Conservation (phyloP, 1,284 basidiomycete genomes). For the Boletellus deceptivus region DNA sequence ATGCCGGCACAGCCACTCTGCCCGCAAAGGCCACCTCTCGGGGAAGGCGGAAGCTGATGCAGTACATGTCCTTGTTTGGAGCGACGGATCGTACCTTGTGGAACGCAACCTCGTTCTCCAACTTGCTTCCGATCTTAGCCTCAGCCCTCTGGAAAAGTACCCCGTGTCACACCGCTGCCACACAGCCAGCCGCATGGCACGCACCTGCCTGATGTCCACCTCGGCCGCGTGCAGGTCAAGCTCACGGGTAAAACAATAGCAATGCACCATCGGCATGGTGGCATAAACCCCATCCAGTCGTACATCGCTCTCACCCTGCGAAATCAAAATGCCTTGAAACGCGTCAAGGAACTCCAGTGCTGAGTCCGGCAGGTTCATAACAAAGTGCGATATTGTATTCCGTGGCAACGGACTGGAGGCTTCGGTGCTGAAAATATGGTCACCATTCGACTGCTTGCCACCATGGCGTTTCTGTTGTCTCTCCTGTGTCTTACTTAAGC, state of each 20-base stretch:
- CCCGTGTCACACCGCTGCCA: constrained; percentile 5
- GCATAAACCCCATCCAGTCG: constrained; percentile 48
- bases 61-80: constrained; percentile 99
- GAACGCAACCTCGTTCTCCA: constrained; percentile 57
- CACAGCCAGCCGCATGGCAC: constrained; percentile 23
- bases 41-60: constrained; percentile 89
- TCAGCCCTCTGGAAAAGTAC: constrained; percentile 64
- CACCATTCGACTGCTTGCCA: constrained; percentile 22
- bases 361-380: constrained; percentile 96
- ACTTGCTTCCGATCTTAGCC: constrained; percentile 55
- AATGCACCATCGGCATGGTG: constrained; percentile 89
- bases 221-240: constrained; percentile 67
- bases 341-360: constrained; percentile 91
- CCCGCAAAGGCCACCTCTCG: constrained; percentile 47
- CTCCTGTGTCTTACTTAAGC: constrained; percentile 46
- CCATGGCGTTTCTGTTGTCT: constrained; percentile 29
- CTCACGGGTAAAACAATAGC: constrained; percentile 95
- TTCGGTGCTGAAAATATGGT: constrained; percentile 3
- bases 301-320: constrained; percentile 33
- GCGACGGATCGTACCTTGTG: constrained; percentile 91
- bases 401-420: constrained; percentile 34
- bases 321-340: constrained; percentile 70
- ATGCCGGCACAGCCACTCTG: constrained; percentile 4
- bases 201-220: constrained; percentile 77
- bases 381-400: constrained; percentile 77